Base-by-base conservation (phyloP, 202 grass and related monocot genomes). In the Zizania palustris region DNA sequence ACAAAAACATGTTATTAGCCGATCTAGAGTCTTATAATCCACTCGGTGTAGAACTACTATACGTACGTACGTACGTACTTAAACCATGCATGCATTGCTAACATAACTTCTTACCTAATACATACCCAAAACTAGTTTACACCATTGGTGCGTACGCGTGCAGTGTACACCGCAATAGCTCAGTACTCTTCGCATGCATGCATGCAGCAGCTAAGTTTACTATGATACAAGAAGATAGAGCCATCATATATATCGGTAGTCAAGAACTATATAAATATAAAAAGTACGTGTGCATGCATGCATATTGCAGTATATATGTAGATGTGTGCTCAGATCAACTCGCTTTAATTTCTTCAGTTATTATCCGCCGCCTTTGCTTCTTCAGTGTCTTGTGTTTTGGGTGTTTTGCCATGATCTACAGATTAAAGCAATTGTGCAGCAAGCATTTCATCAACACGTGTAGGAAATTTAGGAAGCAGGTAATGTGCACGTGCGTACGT, bases 261-360 rank as follows among this genome's bases (percentile, higher is more conserved):
- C 35, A 3, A 38, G 6, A 67, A 43, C 53, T 74, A 63, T 42
- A n/a, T n/a, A n/a, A n/a, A 9, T 71, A 45, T 55, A 44, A 69
- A 53, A n/a, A n/a, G n/a, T n/a, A n/a, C n/a, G n/a, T n/a, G 56
- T 19, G 70, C n/a, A n/a, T n/a, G n/a, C n/a, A n/a, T 61, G 70
- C 54, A 69, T 72, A 16, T 57, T 50, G 63, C 21, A 20, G 33
- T 71, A 43, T 66, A n/a, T n/a, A 63, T 71, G 49, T 65, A 16
- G 19, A 44, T 72, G 12, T 33, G 59, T 65, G 57, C 7, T n/a
- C 3, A 21, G 33, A 45, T 12, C 21, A 11, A 58, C 22, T 56
- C 45, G 16, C 21, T 57, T 77, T n/a, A n/a, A n/a, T n/a, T n/a
- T 2, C 37, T 74, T 87, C 18, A 70, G 33, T 65, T 75, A n/a